Percentiles rank a stretch among this genome's conserved stretches.
Conservation (phyloP, 306 rosid genomes). For the Rosa chinensis region DNA sequence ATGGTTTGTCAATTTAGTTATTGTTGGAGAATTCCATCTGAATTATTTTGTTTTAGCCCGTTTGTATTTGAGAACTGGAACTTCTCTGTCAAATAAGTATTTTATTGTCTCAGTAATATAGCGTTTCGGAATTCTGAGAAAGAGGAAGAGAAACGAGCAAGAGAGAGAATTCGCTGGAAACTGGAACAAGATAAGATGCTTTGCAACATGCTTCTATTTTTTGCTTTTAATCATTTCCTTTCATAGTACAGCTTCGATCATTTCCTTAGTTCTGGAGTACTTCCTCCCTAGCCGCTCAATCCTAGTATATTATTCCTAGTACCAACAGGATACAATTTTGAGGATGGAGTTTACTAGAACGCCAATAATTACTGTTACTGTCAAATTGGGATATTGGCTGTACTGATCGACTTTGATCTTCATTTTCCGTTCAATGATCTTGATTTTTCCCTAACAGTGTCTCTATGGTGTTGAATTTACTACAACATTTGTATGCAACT, state of each 20-base stretch:
- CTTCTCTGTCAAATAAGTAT: constrained; percentile 6
- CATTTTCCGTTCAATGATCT: not conserved
- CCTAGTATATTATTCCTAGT: not conserved
- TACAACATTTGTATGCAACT: not conserved
- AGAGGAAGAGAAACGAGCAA: constrained; percentile 75
- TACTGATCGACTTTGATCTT: constrained; percentile 1
- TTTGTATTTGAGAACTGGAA: not conserved
- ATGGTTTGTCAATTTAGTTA: constrained; percentile 39
- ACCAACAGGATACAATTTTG: not conserved
- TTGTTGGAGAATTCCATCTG: constrained; percentile 1
- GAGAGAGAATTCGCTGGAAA: constrained; percentile 50
- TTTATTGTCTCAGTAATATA: constrained; percentile 41
- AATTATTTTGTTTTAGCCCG: not conserved
- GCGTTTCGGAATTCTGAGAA: constrained; percentile 56
- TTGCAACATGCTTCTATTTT: constrained; percentile 6
- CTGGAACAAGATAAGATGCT: constrained; percentile 83
- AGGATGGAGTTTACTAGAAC: not conserved
- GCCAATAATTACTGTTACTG: not conserved
- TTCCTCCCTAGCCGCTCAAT: not conserved
- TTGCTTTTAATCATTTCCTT: not conserved
- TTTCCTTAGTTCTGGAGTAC: not conserved
- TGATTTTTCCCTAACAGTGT: not conserved
- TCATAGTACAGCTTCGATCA: not conserved
- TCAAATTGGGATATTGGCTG: not conserved
- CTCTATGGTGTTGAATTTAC: not conserved